phyloP scores from a whole-genome alignment of 2,329 filamentous ascomycete species.

The Fusarium humuli region DNA sequence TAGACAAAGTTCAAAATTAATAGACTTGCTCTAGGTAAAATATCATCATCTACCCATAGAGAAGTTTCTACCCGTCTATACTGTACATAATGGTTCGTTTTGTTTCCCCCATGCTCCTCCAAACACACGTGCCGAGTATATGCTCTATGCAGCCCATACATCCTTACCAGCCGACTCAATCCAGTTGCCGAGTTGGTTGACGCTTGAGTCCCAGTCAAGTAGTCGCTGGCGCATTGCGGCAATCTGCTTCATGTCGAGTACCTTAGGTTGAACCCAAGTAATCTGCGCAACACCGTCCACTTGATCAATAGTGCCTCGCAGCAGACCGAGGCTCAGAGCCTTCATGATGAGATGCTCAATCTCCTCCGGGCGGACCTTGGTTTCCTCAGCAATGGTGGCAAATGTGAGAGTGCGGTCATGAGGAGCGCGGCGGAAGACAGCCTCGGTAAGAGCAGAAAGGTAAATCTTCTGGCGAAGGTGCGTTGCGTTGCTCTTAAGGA shows the following conservation, averaged over 20 bases:
- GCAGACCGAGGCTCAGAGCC: conserved; percentile 90
- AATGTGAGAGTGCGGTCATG: conserved; percentile 97
- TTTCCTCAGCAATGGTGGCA: conserved; percentile 86
- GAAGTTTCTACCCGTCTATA: conserved; percentile 46
- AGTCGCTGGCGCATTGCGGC: conserved; percentile 88
- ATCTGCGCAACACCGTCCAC: conserved; percentile 94
- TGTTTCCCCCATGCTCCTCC: conserved; percentile 15
- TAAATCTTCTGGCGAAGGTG: conserved; percentile 98
- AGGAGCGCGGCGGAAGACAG: conserved; percentile 93
- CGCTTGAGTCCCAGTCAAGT: conserved; percentile 94
- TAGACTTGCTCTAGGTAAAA: conserved; percentile 38
- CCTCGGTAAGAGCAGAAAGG: conserved; percentile 93
- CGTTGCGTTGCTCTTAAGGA: conserved; percentile 81
- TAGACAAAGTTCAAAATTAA: conserved; percentile 37
- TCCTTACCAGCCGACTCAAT: conserved; percentile 94
- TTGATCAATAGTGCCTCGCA: conserved; percentile 95
- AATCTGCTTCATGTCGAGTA: conserved; percentile 95
- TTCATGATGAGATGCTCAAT: conserved; percentile 99
- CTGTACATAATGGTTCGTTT: conserved; percentile 47
- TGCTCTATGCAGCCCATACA: conserved; percentile 84
- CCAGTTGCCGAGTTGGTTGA: conserved; percentile 97
- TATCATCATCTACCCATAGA: conserved; percentile 36
- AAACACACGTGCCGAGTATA: conserved; percentile 1
- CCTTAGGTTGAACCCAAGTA: conserved; percentile 99
- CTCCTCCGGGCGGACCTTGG: conserved; percentile 88